Conservation (phyloP, 768 basidiomycete genomes). For the Suillus placidus region DNA sequence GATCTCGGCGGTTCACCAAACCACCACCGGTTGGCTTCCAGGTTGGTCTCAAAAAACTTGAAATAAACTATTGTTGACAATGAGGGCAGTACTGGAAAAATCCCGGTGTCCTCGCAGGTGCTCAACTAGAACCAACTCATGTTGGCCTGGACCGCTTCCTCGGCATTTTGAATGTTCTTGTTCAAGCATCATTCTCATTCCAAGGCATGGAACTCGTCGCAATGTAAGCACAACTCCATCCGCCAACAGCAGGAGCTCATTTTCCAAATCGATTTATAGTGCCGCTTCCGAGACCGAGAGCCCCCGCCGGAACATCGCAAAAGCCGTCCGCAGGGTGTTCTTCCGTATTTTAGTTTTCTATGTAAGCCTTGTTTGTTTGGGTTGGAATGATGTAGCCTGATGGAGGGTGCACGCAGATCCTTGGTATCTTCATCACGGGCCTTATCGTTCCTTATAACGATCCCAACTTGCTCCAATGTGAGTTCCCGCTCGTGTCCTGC, state of each 20-base stretch:
- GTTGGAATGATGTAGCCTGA: not conserved
- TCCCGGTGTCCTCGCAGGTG: constrained; percentile 53
- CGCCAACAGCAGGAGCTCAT: constrained; percentile 9
- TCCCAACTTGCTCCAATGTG: constrained; percentile 45
- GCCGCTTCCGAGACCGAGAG: constrained; percentile 79
- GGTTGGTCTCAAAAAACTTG: constrained; percentile 35
- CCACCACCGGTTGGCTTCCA: constrained; percentile 70
- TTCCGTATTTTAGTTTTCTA: constrained; percentile 83
- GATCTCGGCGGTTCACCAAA: constrained; percentile 79
- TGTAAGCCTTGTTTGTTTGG: constrained; percentile 34
- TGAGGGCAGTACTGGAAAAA: constrained; percentile 61
- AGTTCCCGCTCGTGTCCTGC: constrained; percentile 14
- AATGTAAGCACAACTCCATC: constrained; percentile 49
- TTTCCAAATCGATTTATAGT: constrained; percentile 34
- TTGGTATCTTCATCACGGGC: constrained; percentile 70
- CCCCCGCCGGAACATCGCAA: constrained; percentile 77
- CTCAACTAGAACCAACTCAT: constrained; percentile 33
- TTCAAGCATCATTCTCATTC: constrained; percentile 73
- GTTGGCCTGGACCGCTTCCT: constrained; percentile 44
- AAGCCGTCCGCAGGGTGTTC: constrained; percentile 77
- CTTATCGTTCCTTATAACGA: constrained; percentile 77
- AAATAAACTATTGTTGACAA: not conserved
- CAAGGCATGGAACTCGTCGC: constrained; percentile 78
- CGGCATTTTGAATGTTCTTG: constrained; percentile 44
- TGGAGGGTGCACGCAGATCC: constrained; percentile 44